phyloP scores from a whole-genome alignment of 805 yeast species.

The Monosporozyma aquatica region DNA sequence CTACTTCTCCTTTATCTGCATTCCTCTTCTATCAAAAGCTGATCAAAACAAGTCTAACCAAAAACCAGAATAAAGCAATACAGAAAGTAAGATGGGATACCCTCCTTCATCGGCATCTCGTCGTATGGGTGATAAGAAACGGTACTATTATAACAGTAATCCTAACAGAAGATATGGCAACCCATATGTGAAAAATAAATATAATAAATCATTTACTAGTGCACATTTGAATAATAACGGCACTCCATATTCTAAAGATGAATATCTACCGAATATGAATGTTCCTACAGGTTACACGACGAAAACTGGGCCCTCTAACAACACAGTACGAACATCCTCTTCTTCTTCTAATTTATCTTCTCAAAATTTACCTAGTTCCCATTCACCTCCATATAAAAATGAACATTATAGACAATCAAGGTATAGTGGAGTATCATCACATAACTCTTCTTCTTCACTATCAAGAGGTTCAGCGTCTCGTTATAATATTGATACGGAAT shows the following conservation, averaged over 20 bases:
- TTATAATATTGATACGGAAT: neutral
- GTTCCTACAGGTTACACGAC: neutral
- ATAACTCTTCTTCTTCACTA: neutral
- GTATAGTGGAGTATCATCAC: neutral
- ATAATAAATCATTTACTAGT: constrained; percentile 4
- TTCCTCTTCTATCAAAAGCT: too few relatives aligned
- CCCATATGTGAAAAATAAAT: constrained; percentile 12
- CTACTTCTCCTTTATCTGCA: neutral
- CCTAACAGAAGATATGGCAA: constrained; percentile 20
- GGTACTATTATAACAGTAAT: constrained; percentile 25
- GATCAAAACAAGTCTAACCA: too few relatives aligned
- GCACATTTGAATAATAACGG: neutral
- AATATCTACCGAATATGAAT: neutral
- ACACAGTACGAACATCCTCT: neutral
- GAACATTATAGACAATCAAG: constrained; percentile 2
- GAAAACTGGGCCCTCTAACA: neutral
- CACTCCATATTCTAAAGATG: neutral
- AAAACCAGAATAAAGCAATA: too few relatives aligned
- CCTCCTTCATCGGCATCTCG: constrained; percentile 14
- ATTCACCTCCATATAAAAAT: neutral
- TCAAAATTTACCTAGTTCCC: neutral
- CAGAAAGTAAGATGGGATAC: constrained; percentile 12
- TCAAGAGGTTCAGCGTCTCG: neutral
- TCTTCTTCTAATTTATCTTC: neutral
- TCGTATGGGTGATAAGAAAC: constrained; percentile 21